A percentile compares a stretch with the other conserved stretches of the same genome.
phyloP scores from a whole-genome alignment of 2,329 filamentous ascomycete species.

The Xylariaceae sp. region DNA sequence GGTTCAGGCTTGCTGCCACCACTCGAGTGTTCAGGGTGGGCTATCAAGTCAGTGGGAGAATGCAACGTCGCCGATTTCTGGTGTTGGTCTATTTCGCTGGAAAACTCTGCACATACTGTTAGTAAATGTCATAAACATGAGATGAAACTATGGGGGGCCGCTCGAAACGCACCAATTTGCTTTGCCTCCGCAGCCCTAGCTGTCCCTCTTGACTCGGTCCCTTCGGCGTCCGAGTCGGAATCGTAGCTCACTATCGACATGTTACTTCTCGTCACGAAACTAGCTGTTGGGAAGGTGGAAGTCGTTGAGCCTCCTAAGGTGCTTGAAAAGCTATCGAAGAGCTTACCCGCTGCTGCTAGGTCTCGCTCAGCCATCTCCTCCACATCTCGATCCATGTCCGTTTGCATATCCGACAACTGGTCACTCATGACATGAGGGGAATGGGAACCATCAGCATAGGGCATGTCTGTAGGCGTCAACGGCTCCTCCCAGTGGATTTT shows the following conservation, averaged over 20 bases:
- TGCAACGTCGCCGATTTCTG: slow-evolving; percentile 5
- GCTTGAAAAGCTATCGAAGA: slow-evolving; percentile 33
- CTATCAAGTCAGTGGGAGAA: not conserved
- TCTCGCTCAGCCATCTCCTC: slow-evolving; percentile 37
- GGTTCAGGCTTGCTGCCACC: not conserved
- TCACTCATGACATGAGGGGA: slow-evolving; percentile 23
- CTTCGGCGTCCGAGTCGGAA: slow-evolving; percentile 31
- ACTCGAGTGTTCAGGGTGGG: not conserved
- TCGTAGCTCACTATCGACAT: slow-evolving; percentile 40
- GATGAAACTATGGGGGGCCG: not conserved
- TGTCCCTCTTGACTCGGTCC: slow-evolving; percentile 23
- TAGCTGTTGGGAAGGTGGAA: slow-evolving; percentile 27
- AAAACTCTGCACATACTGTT: slow-evolving; percentile 31
- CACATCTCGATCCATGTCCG: slow-evolving; percentile 29
- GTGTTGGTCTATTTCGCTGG: slow-evolving; percentile 25
- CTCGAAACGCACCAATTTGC: slow-evolving; percentile 34
- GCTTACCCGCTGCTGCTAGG: slow-evolving; percentile 39
- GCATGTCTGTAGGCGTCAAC: slow-evolving; percentile 22
- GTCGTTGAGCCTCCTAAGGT: slow-evolving; percentile 30
- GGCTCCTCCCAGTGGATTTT: slow-evolving; percentile 25
- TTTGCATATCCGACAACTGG: slow-evolving; percentile 26
- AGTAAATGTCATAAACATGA: not conserved
- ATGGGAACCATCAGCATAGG: not conserved
- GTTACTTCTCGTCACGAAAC: slow-evolving; percentile 34
- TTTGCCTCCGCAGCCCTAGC: not conserved